phyloP scores from a whole-genome alignment of 2,329 filamentous ascomycete genomes.

The Kalaharituber pfeilii region DNA sequence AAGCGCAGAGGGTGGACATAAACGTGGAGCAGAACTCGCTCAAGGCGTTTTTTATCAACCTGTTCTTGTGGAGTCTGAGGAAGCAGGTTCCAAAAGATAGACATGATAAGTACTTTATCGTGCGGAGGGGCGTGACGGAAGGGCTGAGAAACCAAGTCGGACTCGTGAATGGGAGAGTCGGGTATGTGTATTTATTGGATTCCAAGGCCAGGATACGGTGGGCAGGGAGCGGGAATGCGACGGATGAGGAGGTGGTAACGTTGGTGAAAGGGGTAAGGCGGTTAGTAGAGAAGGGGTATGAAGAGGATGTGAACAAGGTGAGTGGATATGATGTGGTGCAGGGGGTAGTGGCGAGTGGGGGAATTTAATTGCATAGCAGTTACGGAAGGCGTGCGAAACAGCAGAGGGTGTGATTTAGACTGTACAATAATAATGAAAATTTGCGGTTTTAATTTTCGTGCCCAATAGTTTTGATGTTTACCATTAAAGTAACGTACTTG shows the following conservation, averaged over 20 bases:
- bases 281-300: conserved; percentile 35
- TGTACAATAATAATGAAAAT: neutral
- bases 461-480: too few relatives aligned
- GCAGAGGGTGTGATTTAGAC: neutral
- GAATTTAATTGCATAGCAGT: neutral
- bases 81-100: conserved; percentile 36
- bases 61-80: conserved; percentile 40
- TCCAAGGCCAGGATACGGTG: conserved; percentile 76
- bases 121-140: conserved; percentile 41
- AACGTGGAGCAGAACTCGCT: conserved; percentile 73
- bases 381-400: too few relatives aligned
- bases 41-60: conserved; percentile 34
- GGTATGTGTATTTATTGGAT: conserved; percentile 85
- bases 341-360: conserved; percentile 26
- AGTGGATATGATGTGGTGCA: conserved; percentile 28
- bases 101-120: conserved; percentile 43
- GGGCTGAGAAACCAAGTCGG: conserved; percentile 47
- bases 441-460: too few relatives aligned
- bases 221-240: conserved; percentile 63
- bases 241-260: conserved; percentile 47
- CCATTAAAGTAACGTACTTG: too few relatives aligned
- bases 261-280: conserved; percentile 47
- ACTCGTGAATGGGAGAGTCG: conserved; percentile 75
- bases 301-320: conserved; percentile 10
- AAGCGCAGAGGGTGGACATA: conserved; percentile 63